Evolutionary conservation across 306 rosid genomes (phyloP), one percentile per base, ranked within the genome.

Genomic region (Cucumis melo): DNA sequence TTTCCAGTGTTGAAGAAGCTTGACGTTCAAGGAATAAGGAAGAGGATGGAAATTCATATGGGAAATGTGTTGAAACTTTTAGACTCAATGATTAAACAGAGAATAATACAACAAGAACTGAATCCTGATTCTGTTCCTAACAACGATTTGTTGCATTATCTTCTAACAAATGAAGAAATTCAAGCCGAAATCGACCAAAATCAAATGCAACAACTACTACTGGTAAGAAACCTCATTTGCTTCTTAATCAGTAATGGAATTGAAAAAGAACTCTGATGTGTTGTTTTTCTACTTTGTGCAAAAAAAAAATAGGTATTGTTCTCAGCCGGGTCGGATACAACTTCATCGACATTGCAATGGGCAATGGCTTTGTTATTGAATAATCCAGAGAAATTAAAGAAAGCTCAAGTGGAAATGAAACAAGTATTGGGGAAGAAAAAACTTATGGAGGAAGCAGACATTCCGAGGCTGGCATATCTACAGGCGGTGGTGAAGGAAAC

Each of bases 131-230:
- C 24, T 16, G 59, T 71, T 46, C 59, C 76, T 4, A 71, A 50
- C 20, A 77, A 51, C 16, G 80, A 77, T 77, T 7, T 63, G 80
- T 14, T 77, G 38, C 64, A n/a, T n/a, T n/a, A n/a, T n/a, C n/a
- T n/a, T n/a, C n/a, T n/a, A n/a, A n/a, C n/a, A n/a, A n/a, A n/a
- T n/a, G n/a, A n/a, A n/a, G n/a, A n/a, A n/a, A n/a, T n/a, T n/a
- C n/a, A n/a, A n/a, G n/a, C n/a, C n/a, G n/a, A n/a, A 27, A 36
- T 74, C n/a, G 36, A 74, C 6, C 27, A 41, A 20, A 54, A 57
- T 11, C 65, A 74, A 38, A 36, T 57, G 36, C 3, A n/a, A 12
- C 65, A 74, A 5, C 14, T 74, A 15, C 32, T 74, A 55, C 21
- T 74, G 27, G 78, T 74, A 54, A 74, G 13, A 23, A 68, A 42